Conservation (phyloP, 2,329 filamentous ascomycete species). For the Aspergillus terreus region DNA sequence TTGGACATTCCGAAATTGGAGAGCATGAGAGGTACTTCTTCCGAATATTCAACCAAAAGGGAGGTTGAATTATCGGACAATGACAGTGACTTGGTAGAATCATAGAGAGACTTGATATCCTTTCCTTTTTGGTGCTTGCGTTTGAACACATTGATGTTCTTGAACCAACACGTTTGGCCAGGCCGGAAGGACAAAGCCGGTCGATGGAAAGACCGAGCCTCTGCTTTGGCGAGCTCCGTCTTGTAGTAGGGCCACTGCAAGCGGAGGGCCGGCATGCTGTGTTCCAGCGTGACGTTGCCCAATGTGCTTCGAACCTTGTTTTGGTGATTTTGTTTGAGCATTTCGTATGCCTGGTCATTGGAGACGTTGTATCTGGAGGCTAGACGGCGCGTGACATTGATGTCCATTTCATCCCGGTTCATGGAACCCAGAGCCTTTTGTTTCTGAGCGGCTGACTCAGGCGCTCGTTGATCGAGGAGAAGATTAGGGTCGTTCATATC, state of each 20-base stretch:
- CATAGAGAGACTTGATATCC: conserved; percentile 72
- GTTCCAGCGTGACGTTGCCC: conserved; percentile 87
- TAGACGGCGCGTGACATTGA: conserved; percentile 68
- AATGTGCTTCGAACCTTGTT: conserved; percentile 92
- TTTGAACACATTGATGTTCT: conserved; percentile 69
- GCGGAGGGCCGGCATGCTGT: conserved; percentile 86
- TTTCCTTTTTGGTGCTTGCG: conserved; percentile 79
- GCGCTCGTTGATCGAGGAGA: conserved; percentile 73
- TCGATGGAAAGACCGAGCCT: conserved; percentile 80
- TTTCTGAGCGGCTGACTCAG: conserved; percentile 58
- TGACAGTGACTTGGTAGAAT: conserved; percentile 74
- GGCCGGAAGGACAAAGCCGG: conserved; percentile 71
- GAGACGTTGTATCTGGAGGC: conserved; percentile 88
- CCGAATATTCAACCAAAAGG: conserved; percentile 89
- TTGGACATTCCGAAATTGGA: conserved; percentile 98
- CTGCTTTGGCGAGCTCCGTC: conserved; percentile 68
- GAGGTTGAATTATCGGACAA: conserved; percentile 85
- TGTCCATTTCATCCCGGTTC: conserved; percentile 58
- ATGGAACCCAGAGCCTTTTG: conserved; percentile 34
- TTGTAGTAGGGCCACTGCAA: conserved; percentile 96
- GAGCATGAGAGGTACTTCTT: conserved; percentile 84
- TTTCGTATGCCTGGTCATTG: conserved; percentile 93
- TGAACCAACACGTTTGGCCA: conserved; percentile 68
- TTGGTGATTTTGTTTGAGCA: conserved; percentile 93
- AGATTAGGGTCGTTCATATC: conserved; percentile 87